These are phyloP conservation scores for Fusarium phyllophilum DNA, from an alignment of 2,329 filamentous ascomycete genomes.

Conservation along the genomic window DNA sequence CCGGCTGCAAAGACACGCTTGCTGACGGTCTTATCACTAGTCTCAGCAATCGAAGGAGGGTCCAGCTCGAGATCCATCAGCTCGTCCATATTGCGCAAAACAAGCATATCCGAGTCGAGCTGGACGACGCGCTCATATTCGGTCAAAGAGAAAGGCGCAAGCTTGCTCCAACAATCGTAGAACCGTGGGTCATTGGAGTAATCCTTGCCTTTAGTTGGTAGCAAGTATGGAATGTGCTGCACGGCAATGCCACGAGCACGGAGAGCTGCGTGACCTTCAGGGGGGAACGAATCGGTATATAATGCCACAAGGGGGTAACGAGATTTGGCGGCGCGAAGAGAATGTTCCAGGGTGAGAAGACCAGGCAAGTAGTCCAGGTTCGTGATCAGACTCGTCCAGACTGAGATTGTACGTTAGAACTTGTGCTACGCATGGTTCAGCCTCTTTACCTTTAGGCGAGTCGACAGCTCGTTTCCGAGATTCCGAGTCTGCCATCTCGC, in stretches of 20 bases:
- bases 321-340: conserved; percentile 71
- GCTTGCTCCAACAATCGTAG: conserved; percentile 91
- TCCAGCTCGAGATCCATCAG: conserved; percentile 86
- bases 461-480: conserved; percentile 48
- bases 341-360: conserved; percentile 82
- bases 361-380: conserved; percentile 85
- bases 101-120: conserved; percentile 90
- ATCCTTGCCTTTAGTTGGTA: conserved; percentile 72
- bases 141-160: conserved; percentile 78
- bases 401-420: conserved; percentile 54
- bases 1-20: conserved; percentile 80
- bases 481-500: conserved; percentile 36
- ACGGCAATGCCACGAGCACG: conserved; percentile 74
- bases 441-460: conserved; percentile 51
- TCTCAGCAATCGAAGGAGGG: conserved; percentile 44
- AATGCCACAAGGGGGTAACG: conserved; percentile 84
- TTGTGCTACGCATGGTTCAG: neutral
- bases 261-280: conserved; percentile 74
- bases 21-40: conserved; percentile 46
- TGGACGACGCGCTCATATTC: conserved; percentile 85
- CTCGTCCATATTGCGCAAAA: conserved; percentile 88
- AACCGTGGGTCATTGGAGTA: conserved; percentile 84
- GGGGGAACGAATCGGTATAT: conserved; percentile 81
- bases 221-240: conserved; percentile 76
- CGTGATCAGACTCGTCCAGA: conserved; percentile 90